Percentiles rank a stretch among this genome's conserved stretches.
Conservation (phyloP, 2,329 filamentous ascomycete genomes). For the Domatiomyces catenatus region DNA sequence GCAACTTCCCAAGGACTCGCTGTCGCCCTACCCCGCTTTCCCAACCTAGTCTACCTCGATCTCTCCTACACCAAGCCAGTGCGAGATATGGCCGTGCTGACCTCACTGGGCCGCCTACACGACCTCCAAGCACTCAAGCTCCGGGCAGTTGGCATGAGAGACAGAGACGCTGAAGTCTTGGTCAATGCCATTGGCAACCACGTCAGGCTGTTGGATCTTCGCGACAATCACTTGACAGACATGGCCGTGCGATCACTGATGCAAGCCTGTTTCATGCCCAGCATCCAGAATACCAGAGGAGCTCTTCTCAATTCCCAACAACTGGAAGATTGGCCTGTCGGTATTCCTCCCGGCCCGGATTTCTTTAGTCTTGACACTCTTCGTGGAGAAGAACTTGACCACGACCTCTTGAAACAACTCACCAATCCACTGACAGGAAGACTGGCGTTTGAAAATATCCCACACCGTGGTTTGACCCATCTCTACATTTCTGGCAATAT, state of each 20-base stretch:
- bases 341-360: constrained; percentile 23
- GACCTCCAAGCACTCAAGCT: constrained; percentile 44
- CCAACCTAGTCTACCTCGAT: constrained; percentile 42
- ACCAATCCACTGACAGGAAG: constrained; percentile 36
- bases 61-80: constrained; percentile 39
- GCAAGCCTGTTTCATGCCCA: constrained; percentile 33
- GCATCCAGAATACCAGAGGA: constrained; percentile 16
- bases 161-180: constrained; percentile 37
- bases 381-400: constrained; percentile 35
- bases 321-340: constrained; percentile 19
- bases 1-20: constrained; percentile 40
- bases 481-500: constrained; percentile 42
- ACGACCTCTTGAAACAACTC: constrained; percentile 34
- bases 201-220: constrained; percentile 41
- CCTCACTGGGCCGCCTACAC: constrained; percentile 30
- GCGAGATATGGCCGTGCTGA: constrained; percentile 34
- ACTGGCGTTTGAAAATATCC: constrained; percentile 40
- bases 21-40: constrained; percentile 38
- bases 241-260: constrained; percentile 37
- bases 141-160: constrained; percentile 37
- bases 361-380: constrained; percentile 26
- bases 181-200: constrained; percentile 36
- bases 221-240: constrained; percentile 44
- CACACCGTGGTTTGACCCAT: constrained; percentile 43
- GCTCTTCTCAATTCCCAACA: constrained; percentile 15